phyloP scores from a whole-genome alignment of 139 green algal species.

The Penium margaritaceum region DNA sequence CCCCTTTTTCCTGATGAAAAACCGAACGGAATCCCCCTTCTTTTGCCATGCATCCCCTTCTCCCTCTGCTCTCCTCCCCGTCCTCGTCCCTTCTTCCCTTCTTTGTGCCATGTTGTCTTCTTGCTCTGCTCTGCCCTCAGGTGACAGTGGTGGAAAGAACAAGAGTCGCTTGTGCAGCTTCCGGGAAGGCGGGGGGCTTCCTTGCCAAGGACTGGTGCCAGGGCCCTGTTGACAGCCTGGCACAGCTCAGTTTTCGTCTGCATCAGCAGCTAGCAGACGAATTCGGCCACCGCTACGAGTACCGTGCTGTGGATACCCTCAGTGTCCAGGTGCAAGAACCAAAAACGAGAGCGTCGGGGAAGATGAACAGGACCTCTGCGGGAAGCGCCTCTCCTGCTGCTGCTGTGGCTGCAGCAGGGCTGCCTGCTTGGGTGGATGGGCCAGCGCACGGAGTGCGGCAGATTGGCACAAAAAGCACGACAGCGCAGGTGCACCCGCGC shows the following conservation, averaged over 20 bases:
- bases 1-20: no score
- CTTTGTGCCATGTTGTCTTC: no score
- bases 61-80: no score
- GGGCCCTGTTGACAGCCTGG: slow-evolving; percentile 23
- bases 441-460: neutral
- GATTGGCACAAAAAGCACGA: slow-evolving; percentile 18
- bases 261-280: slow-evolving; percentile 47
- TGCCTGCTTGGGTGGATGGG: slow-evolving; percentile 26
- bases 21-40: no score
- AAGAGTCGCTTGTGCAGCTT: slow-evolving; percentile 37
- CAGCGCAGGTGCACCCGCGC: slow-evolving; percentile 23
- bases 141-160: slow-evolving; percentile 23
- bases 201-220: slow-evolving; percentile 48
- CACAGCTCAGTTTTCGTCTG: slow-evolving; percentile 44
- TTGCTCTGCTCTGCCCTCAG: no score
- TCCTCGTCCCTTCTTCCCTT: no score
- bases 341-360: no score
- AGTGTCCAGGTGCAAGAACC: slow-evolving; percentile 24
- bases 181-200: slow-evolving; percentile 50
- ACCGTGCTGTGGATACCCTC: slow-evolving; percentile 23
- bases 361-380: neutral
- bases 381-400: neutral
- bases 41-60: no score
- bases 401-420: no score
- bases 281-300: slow-evolving; percentile 28